Percentiles rank a stretch among this genome's conserved stretches.
Evolutionary conservation across 1,284 basidiomycete species (phyloP).

Genomic region (Ceratobasidium sp.): DNA sequence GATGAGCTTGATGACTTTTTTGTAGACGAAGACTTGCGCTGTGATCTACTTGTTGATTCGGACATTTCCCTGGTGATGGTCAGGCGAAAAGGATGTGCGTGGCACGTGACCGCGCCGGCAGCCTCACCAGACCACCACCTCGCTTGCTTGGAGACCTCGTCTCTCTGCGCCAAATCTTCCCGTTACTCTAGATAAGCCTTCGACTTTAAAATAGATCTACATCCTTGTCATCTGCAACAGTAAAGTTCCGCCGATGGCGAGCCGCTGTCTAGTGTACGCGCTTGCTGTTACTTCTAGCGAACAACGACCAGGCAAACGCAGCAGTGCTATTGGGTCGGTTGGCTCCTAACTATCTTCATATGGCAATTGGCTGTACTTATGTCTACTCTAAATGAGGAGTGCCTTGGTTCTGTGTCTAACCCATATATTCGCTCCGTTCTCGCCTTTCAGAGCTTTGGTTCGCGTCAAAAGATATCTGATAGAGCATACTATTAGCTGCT

Average conservation of each 20-base stretch:
- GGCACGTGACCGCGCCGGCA: not conserved
- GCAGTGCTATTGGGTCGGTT: not conserved
- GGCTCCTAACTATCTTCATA: not conserved
- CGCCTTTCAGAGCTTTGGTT: too few relatives aligned
- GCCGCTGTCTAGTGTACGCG: not conserved
- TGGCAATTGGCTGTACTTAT: not conserved
- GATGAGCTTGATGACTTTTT: constrained; percentile 23
- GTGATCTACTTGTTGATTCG: constrained; percentile 26
- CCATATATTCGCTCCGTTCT: too few relatives aligned
- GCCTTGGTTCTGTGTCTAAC: not conserved
- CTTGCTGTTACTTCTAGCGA: not conserved
- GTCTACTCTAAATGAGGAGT: not conserved
- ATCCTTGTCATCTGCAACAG: not conserved
- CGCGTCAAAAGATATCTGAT: not conserved
- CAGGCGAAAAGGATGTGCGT: not conserved
- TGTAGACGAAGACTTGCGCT: constrained; percentile 25
- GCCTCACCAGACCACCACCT: not conserved
- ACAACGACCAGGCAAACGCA: not conserved
- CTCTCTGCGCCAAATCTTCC: too few relatives aligned
- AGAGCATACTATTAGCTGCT: not conserved
- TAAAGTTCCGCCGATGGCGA: not conserved
- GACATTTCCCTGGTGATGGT: constrained; percentile 22
- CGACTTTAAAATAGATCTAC: not conserved
- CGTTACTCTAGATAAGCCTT: not conserved
- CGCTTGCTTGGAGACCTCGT: not conserved